Conservation (phyloP, 345 rosid species). For the Cardamine chenopodiifolia region DNA sequence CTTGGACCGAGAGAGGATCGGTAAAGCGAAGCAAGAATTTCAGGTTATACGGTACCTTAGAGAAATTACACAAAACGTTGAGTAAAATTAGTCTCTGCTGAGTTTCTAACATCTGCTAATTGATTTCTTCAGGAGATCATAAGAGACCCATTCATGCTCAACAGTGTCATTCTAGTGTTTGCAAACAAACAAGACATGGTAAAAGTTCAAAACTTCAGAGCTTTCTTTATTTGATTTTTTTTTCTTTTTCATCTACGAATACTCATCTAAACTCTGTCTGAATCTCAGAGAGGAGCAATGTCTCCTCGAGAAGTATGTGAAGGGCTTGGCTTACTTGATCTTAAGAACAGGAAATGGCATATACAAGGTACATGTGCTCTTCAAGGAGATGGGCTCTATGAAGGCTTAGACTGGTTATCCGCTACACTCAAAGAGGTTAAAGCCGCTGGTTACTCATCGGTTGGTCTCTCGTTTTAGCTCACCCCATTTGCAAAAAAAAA, state of each 20-base stretch:
- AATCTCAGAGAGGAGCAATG: constrained; percentile 93
- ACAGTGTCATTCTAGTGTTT: constrained; percentile 89
- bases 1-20: too few species aligned
- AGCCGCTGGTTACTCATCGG: constrained; percentile 90
- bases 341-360: constrained; percentile 98
- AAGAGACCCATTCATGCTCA: constrained; percentile 95
- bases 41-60: too few species aligned
- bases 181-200: constrained; percentile 99
- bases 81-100: too few species aligned
- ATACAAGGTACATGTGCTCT: constrained; percentile 98
- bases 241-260: background rate
- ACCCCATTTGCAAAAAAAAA: constrained; percentile 32
- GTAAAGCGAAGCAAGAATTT: too few species aligned
- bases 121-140: constrained; percentile 67
- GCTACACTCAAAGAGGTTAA: constrained; percentile 88
- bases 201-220: constrained; percentile 31
- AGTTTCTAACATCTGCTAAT: too few species aligned
- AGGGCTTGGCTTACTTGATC: constrained; percentile 95
- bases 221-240: background rate
- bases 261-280: background rate
- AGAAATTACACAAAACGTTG: too few species aligned
- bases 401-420: constrained; percentile 99
- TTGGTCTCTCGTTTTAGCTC: constrained; percentile 68
- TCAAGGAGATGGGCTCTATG: constrained; percentile 97
- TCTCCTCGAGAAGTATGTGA: constrained; percentile 90